Evolutionary conservation across 1,284 basidiomycete genomes (phyloP).

Genomic region (Polyporus tsugae): DNA sequence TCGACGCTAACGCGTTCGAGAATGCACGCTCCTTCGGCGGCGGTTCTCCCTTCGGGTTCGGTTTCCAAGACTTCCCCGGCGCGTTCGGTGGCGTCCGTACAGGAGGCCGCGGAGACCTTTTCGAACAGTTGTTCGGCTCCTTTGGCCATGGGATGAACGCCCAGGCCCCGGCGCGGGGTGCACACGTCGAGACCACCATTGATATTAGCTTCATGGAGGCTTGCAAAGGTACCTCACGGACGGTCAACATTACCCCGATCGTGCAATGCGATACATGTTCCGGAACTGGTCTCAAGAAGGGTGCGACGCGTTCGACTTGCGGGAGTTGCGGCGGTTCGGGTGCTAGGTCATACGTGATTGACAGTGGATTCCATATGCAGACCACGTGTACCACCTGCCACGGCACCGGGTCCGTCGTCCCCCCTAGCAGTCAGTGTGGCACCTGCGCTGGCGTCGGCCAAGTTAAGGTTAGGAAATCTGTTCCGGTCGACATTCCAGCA

Average conservation of each 20-base stretch:
- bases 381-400: conserved; percentile 89
- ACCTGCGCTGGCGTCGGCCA: conserved; percentile 90
- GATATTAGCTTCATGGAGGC: conserved; percentile 92
- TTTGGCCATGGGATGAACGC: conserved; percentile 56
- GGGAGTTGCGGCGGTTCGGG: conserved; percentile 88
- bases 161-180: conserved; percentile 70
- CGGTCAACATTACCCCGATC: conserved; percentile 84
- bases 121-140: conserved; percentile 86
- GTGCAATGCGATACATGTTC: conserved; percentile 88
- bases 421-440: conserved; percentile 82
- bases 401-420: conserved; percentile 86
- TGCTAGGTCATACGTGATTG: conserved; percentile 89
- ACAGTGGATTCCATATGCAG: conserved; percentile 97
- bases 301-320: conserved; percentile 88
- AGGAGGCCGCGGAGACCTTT: conserved; percentile 72
- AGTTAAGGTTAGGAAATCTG: conserved; percentile 81
- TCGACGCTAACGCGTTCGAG: conserved; percentile 86
- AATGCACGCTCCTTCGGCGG: conserved; percentile 54
- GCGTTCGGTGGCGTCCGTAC: conserved; percentile 68
- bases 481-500: conserved; percentile 88
- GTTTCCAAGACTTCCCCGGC: conserved; percentile 74
- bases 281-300: conserved; percentile 88
- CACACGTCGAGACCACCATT: conserved; percentile 85
- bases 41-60: conserved; percentile 69
- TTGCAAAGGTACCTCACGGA: conserved; percentile 88